Evolutionary conservation across 2,329 filamentous ascomycete species (phyloP).

Genomic region (Calonectria pseudoreteaudii): DNA sequence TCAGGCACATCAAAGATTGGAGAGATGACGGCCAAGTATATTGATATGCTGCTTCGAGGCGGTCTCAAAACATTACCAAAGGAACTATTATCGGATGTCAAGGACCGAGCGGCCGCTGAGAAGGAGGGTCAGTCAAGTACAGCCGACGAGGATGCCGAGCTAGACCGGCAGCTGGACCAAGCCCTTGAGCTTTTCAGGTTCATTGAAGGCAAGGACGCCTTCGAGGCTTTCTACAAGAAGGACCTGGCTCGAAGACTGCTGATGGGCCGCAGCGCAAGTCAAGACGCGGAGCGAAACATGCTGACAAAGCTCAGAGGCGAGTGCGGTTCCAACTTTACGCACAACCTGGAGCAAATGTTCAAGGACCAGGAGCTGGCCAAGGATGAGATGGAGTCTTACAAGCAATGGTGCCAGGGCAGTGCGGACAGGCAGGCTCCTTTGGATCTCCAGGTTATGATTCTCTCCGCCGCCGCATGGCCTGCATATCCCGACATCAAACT

Average conservation of each 20-base stretch:
- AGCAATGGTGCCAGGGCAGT: conserved; percentile 70
- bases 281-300: conserved; percentile 97
- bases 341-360: conserved; percentile 99
- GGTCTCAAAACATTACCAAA: conserved; percentile 86
- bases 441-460: conserved; percentile 82
- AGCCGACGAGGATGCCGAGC: conserved; percentile 89
- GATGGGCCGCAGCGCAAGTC: conserved; percentile 92
- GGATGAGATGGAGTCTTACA: conserved; percentile 94
- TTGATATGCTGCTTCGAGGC: conserved; percentile 88
- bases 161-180: conserved; percentile 92
- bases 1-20: conserved; percentile 93
- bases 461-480: conserved; percentile 95
- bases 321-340: conserved; percentile 93
- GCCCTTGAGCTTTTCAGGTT: conserved; percentile 96
- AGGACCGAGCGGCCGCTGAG: conserved; percentile 68
- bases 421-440: conserved; percentile 63
- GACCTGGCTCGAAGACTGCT: conserved; percentile 90
- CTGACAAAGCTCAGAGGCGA: conserved; percentile 90
- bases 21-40: conserved; percentile 98
- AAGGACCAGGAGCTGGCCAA: conserved; percentile 94
- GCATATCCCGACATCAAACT: conserved; percentile 82
- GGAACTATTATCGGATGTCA: conserved; percentile 71
- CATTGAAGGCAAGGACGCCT: conserved; percentile 96
- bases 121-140: conserved; percentile 74
- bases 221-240: conserved; percentile 99